phyloP scores from a whole-genome alignment of 73 alveolate species.

The Tetrahymena elliotti region DNA sequence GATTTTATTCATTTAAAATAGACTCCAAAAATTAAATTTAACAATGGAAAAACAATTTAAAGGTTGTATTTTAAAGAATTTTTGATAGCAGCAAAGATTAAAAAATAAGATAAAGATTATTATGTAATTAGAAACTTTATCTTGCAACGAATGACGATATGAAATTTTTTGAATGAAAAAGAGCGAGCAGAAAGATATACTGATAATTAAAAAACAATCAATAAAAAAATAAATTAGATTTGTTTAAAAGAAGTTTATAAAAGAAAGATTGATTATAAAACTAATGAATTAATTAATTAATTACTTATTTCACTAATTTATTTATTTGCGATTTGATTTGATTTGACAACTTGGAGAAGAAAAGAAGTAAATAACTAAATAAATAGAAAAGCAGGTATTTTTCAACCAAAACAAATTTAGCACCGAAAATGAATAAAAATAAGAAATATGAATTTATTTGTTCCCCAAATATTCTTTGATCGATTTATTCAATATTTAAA shows the following conservation, averaged over 20 bases:
- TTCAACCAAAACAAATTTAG: background rate
- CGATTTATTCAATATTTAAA: background rate
- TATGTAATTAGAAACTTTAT: background rate
- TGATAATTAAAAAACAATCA: background rate
- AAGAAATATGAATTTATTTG: background rate
- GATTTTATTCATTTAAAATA: no score
- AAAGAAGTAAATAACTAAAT: background rate
- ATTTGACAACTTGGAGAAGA: background rate
- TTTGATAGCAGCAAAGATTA: background rate
- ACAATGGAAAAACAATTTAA: background rate
- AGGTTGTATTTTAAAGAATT: background rate
- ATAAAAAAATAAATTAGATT: background rate
- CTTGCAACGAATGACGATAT: background rate
- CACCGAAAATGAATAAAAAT: background rate
- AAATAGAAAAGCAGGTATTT: background rate
- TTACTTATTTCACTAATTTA: no score
- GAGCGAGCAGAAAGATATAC: background rate
- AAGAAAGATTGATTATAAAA: background rate
- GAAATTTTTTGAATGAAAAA: background rate
- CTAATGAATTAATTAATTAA: no score
- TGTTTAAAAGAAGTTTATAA: background rate
- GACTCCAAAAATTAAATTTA: no score
- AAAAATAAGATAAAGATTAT: background rate
- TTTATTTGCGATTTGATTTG: background rate
- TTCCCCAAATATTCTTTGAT: background rate